phyloP scores from a whole-genome alignment of 257 asterid genomes.

The Lantana camara region DNA sequence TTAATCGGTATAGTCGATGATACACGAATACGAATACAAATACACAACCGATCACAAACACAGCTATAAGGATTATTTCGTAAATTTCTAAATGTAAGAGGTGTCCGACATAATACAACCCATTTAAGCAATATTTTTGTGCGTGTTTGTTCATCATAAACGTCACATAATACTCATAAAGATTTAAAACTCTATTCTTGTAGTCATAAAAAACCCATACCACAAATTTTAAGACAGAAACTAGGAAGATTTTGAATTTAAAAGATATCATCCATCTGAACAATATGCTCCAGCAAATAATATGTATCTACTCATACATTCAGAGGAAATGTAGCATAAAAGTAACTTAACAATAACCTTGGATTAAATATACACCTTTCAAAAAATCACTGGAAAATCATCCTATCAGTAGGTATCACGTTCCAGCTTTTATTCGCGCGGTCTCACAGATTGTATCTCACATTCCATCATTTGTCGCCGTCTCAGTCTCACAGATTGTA shows the following conservation, averaged over 20 bases:
- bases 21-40: too few relatives aligned
- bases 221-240: not conserved
- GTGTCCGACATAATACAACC: too few relatives aligned
- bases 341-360: not conserved
- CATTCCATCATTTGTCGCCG: slow-evolving; percentile 64
- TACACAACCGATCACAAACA: too few relatives aligned
- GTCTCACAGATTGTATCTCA: slow-evolving; percentile 63
- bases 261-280: not conserved
- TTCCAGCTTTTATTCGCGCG: slow-evolving; percentile 10
- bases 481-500: slow-evolving; percentile 61
- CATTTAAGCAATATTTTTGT: too few relatives aligned
- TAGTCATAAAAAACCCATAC: too few relatives aligned
- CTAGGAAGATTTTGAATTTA: not conserved
- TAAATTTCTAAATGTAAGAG: too few relatives aligned
- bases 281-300: not conserved
- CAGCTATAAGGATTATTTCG: too few relatives aligned
- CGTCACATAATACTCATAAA: too few relatives aligned
- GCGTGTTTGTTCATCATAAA: too few relatives aligned
- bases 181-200: too few relatives aligned
- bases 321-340: not conserved
- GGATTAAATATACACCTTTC: slow-evolving; percentile 13
- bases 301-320: too few relatives aligned
- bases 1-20: too few relatives aligned
- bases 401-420: slow-evolving; percentile 10
- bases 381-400: slow-evolving; percentile 18